phyloP scores from a whole-genome alignment of 2,329 filamentous ascomycete genomes.

The Neurospora crassa region DNA sequence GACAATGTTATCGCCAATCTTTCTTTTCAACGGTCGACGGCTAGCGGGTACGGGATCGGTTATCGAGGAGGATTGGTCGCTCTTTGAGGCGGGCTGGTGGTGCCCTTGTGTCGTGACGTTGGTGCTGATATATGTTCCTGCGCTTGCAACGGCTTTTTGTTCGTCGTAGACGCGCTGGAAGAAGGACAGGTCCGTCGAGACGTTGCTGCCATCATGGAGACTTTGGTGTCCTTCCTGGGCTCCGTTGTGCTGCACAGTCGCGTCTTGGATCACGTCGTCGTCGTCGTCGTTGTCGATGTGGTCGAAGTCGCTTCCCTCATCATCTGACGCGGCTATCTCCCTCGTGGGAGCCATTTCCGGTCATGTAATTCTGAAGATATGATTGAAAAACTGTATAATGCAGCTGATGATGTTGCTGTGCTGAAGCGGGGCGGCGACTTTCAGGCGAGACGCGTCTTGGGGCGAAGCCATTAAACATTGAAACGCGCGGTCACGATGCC shows the following conservation, averaged over 20 bases:
- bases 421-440: not conserved
- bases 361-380: not conserved
- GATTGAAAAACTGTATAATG: not conserved
- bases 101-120: not conserved
- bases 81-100: not conserved
- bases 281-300: conserved; percentile 13
- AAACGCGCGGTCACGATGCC: not conserved
- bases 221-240: conserved; percentile 1
- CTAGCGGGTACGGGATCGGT: conserved; percentile 20
- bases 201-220: conserved; percentile 13
- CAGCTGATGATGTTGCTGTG: not conserved
- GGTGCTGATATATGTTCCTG: not conserved
- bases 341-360: conserved; percentile 16
- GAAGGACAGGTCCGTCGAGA: conserved; percentile 38
- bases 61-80: conserved; percentile 12
- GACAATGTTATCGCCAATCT: conserved; percentile 1
- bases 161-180: conserved; percentile 39
- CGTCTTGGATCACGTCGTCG: not conserved
- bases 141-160: conserved; percentile 24
- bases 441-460: not conserved
- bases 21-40: conserved; percentile 9
- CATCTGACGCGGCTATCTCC: conserved; percentile 25
- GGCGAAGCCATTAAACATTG: not conserved
- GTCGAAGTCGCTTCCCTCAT: conserved; percentile 21
- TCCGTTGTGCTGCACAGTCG: not conserved